Base-by-base conservation (phyloP, 2,329 filamentous ascomycete genomes). In the Hyphodiscus sp. region DNA sequence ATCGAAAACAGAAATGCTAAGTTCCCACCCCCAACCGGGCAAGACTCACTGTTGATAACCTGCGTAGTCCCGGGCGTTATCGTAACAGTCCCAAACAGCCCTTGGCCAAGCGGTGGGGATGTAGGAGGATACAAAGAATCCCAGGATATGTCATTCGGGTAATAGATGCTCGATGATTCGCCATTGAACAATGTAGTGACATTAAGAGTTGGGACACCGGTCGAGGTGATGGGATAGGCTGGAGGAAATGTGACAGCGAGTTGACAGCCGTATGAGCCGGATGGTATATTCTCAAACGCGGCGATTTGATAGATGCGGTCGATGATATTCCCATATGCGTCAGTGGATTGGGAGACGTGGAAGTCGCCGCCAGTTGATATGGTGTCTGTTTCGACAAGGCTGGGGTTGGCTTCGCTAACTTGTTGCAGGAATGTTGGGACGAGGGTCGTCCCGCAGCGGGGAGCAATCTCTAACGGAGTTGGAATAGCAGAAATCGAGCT, bases 1-100 rank as follows among this genome's bases (percentile, higher is more conserved):
- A 59, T 47, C 18, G 33, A 30, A 38, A 61, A 54, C 1, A 61
- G 4, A 43, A 59, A 63, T 2, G 56, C 59, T 10, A 60, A 33
- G 19, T 50, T 55, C 20, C 50, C 53, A 23, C 53, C 55, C 9
- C 44, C 49, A 30, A 15, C 8, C 5, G 57, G 55, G 47, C 61
- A 63, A n/a, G 26, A 26, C 8, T 58, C 53, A 23, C 47, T 53
- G 38, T 63, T 63, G 29, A 63, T 56, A 1, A 50, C 49, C 1
- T 51, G 15, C 1, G 45, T 52, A 29, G 48, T 38, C 29, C 57
- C 57, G 2, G 50, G 19, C 11, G 20, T 38, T 13, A 58, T 30
- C 13, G 20, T 58, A 0, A 57, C 49, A 1, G 57, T 58, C 5
- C 58, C 61, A 41, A 61, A 61, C 8, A 85, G 78, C 9, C 82